These are phyloP conservation scores for Naganishia onofrii DNA, from an alignment of 768 basidiomycete genomes.

Conservation along the genomic window DNA sequence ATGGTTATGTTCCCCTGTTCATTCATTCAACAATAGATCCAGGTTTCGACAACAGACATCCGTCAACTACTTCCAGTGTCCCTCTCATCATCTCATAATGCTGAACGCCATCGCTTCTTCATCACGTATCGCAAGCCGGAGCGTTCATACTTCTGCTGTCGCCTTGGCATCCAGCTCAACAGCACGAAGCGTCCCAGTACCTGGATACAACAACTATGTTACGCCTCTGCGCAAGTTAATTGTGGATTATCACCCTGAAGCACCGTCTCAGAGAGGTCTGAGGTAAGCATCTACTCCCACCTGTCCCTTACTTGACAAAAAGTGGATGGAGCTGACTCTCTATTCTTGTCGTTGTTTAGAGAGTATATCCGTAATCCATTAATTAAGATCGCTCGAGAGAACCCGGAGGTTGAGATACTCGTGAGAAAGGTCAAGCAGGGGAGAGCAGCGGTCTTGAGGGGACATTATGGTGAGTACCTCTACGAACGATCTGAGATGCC, in stretches of 20 bases:
- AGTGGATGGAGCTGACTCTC: neutral
- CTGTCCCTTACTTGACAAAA: neutral
- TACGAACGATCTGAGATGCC: neutral
- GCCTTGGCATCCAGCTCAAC: constrained; percentile 7
- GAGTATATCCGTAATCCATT: constrained; percentile 44
- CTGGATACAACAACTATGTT: constrained; percentile 47
- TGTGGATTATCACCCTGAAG: constrained; percentile 47
- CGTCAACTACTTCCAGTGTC: neutral
- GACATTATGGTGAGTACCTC: constrained; percentile 48
- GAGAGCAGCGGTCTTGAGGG: constrained; percentile 45
- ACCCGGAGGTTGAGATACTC: constrained; percentile 51
- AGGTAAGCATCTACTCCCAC: constrained; percentile 34
- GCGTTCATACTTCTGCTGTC: constrained; percentile 11
- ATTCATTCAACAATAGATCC: neutral
- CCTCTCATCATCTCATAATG: neutral
- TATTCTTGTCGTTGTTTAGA: constrained; percentile 26
- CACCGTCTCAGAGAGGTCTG: constrained; percentile 43
- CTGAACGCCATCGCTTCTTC: constrained; percentile 20
- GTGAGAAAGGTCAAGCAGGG: constrained; percentile 44
- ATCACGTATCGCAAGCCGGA: constrained; percentile 11
- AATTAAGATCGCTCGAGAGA: constrained; percentile 40
- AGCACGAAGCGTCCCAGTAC: constrained; percentile 37
- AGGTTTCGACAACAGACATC: neutral
- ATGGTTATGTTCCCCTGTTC: neutral
- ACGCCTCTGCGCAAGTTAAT: constrained; percentile 47